Base-by-base conservation (phyloP, 345 rosid species). In the Salix brachista region DNA sequence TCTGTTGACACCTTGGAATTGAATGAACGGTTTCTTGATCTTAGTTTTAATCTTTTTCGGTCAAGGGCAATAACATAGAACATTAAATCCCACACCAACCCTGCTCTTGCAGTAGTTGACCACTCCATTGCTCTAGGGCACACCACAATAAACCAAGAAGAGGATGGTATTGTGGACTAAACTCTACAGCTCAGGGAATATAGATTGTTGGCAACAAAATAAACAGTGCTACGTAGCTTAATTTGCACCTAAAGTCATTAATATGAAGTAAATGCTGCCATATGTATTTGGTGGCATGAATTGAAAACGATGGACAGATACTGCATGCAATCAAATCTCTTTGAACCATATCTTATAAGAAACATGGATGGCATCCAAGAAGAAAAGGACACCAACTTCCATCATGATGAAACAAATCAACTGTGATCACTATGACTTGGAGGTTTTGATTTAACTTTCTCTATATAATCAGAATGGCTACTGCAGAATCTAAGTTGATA, bases 341-440 rank as follows among this genome's bases (percentile, higher is more conserved):
- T 42, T 7, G 11, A 44, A 70, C 4, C 6, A 17, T 7, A 46
- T 44, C 36, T 25, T 70, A 28, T 48, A 12, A 25, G 23, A 17
- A 65, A 74, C 77, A 74, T 60, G 75, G 28, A 48, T 70, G 75
- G 26, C 65, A 62, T 46, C 36, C 52, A 67, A 26, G 72, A 62
- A 34, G 80, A 62, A 77, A 70, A 30, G 32, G 70, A 62, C 61
- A 32, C 23, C 50, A 69, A 62, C 50, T 69, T 61, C 46, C 34
- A 68, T 54, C 42, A 18, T 54, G 65, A 46, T 65, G n/a, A 19
- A 32, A 19, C 12, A 21, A 17, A 42, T 19, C 8, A 5, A 44
- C 39, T 48, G 30, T 36, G 64, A 42, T 52, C 65, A 39, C 72
- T 13, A 7, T 28, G 50, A 34, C 44, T 19, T 14, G 58, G 32